A percentile compares a stretch with the other conserved stretches of the same genome.
phyloP scores from a whole-genome alignment of 2,329 filamentous ascomycete species.

The Beauveria pseudobassiana region DNA sequence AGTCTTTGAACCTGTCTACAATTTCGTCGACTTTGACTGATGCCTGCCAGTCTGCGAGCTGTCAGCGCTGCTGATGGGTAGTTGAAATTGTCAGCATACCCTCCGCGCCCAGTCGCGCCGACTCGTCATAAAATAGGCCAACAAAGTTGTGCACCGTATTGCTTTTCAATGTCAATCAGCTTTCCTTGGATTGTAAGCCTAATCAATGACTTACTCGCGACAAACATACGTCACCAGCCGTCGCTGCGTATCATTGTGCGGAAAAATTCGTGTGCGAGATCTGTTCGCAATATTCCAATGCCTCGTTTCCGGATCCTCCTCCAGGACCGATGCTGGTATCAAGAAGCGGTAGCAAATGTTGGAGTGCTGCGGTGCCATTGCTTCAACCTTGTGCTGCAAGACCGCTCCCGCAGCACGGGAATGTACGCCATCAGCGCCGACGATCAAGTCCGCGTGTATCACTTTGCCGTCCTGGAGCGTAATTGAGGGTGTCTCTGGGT shows the following conservation, averaged over 20 bases:
- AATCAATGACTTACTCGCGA: conserved; percentile 18
- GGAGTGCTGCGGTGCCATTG: conserved; percentile 20
- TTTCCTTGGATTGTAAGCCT: background rate
- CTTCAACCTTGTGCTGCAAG: conserved; percentile 20
- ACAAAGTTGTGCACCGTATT: conserved; percentile 29
- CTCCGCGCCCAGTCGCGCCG: conserved; percentile 15
- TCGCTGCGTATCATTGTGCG: conserved; percentile 17
- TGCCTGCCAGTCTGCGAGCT: conserved; percentile 23
- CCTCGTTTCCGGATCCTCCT: conserved; percentile 23
- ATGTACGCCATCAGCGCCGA: conserved; percentile 39
- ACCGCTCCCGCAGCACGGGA: conserved; percentile 23
- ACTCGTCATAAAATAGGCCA: conserved; percentile 22
- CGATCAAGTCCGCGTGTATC: conserved; percentile 13
- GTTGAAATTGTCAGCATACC: conserved; percentile 9
- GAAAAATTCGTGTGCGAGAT: conserved; percentile 20
- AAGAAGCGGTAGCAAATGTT: conserved; percentile 31
- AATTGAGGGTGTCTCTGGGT: conserved; percentile 20
- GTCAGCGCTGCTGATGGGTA: background rate
- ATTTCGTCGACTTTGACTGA: conserved; percentile 23
- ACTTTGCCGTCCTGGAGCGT: conserved; percentile 22
- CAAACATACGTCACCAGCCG: conserved; percentile 27
- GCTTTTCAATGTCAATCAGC: conserved; percentile 14
- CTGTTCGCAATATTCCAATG: conserved; percentile 23
- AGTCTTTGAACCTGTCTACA: conserved; percentile 21
- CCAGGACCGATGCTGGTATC: conserved; percentile 22